Evolutionary conservation across 768 basidiomycete species (phyloP), one percentile per base, ranked within the genome.

Genomic region (Tricholoma sp.): DNA sequence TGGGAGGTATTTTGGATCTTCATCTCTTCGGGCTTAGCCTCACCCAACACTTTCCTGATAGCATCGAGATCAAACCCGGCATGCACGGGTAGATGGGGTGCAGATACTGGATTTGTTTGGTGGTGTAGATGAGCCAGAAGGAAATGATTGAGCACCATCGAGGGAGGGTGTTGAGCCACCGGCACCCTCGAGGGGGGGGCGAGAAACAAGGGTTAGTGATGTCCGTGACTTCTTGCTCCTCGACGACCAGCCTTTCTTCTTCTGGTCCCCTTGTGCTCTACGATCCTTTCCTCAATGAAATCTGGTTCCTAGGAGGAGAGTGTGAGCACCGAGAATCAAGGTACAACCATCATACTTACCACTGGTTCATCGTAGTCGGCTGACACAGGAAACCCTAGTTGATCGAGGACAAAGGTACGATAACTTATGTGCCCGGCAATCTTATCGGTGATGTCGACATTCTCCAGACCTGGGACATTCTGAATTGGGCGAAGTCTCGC

Each of bases 361-460:
- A 86, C 92, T 20, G 95, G 96, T 63, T 99, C 97, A 72, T 99
- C 95, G 68, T 84, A 93, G 65, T 95, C 93, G 32, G 94, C 86
- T 37, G 89, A 94, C 36, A 96, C 93, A 0, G 93, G 94, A 67
- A 99, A 94, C 1, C 97, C 97, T 6, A 98, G 82, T 62, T 94
- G 88, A 66, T 94, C 91, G 57, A 99, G 74, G 63, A 99, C 89
- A 67, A 91, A 94, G 13, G 88, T 82, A 32, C 97, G 78, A 72
- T 99, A 99, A 67, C 91, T 94, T 85, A 94, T 91, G 70, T 99
- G 96, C 1, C 96, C 96, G n/a, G 74, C 66, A 59, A 74, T 70
- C 61, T 76, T 89, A 66, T 97, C 91, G 39, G 97, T 98, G 15
- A 98, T 88, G 63, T 99, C 96, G 44, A 98, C 86, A 67, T 99